Evolutionary conservation across 306 rosid species (phyloP), one percentile per base, ranked within the genome.

Genomic region (Boehmeria nivea): DNA sequence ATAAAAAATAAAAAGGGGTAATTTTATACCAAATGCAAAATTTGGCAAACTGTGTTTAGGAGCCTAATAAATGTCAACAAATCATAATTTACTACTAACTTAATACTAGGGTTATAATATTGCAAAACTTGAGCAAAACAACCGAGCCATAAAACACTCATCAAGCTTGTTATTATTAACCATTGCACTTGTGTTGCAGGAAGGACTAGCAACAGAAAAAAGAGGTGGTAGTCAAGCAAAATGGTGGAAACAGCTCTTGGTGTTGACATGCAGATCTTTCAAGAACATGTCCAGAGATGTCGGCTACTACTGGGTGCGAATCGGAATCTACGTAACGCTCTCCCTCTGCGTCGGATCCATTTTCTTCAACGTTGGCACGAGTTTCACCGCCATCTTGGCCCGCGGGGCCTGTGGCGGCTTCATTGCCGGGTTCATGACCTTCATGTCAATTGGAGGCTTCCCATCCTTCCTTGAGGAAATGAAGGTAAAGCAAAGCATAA

Each of bases 401-500:
- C 73, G 94, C 51, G 94, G 89, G 43, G 91, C 95, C 46, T 90
- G 97, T 24, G 95, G 84, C 1, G 97, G 86, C 12, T 90, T 86
- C 60, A 37, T 90, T 12, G 79, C 94, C 18, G 94, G 95, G 49
- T 90, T 84, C 82, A 86, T 90, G 97, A 84, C 95, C 49, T 90
- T 86, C 82, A 82, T 82, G 95, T 74, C 97, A 63, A 86, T 90
- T 15, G 94, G 91, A 69, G 98, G 95, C 66, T 90, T 90, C 71
- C 98, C 94, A 56, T 90, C 95, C 28, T 90, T 86, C 79, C 77
- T 90, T 21, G 98, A 90, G 72, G 98, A 90, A 72, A 80, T 90
- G 85, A 90, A 86, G 94, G 95, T 86, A 67, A 24, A 27, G 1
- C n/a, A 22, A 10, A 13, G 1, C 8, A 36, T 27, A 17, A 54